These are phyloP conservation scores for Yamadazyma membranifaciens DNA, from an alignment of 1,139 yeast genomes.

Conservation along the genomic window DNA sequence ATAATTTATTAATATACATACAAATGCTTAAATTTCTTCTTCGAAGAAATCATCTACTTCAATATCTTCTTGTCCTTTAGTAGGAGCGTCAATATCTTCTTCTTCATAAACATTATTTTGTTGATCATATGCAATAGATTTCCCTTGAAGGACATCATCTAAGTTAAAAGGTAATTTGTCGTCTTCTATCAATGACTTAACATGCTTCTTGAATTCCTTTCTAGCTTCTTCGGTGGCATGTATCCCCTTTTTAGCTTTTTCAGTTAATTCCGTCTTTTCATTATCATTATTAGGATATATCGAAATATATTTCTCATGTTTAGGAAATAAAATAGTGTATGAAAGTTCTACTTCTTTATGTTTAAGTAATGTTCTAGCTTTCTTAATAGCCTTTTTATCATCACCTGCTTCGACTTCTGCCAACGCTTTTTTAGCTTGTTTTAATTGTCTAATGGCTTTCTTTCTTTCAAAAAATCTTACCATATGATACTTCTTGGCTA, in stretches of 20 bases:
- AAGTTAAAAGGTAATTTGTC: slow-evolving; percentile 56
- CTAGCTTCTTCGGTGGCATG: slow-evolving; percentile 50
- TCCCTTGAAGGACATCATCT: slow-evolving; percentile 57
- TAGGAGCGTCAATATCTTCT: slow-evolving; percentile 45
- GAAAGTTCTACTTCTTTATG: slow-evolving; percentile 72
- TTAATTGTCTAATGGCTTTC: slow-evolving; percentile 77
- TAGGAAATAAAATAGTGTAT: slow-evolving; percentile 77
- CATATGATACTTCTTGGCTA: slow-evolving; percentile 87
- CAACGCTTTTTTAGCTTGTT: slow-evolving; percentile 54
- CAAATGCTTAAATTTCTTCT: slow-evolving; percentile 4
- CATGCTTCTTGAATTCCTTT: slow-evolving; percentile 47
- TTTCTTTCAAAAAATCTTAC: slow-evolving; percentile 88
- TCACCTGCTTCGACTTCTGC: slow-evolving; percentile 39
- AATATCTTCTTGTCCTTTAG: slow-evolving; percentile 18
- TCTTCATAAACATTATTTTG: slow-evolving; percentile 13
- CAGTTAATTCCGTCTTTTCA: slow-evolving; percentile 26
- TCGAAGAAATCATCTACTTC: slow-evolving; percentile 49
- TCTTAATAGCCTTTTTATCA: slow-evolving; percentile 52
- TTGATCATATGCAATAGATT: slow-evolving; percentile 22
- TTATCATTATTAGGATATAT: slow-evolving; percentile 54
- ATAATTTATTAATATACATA: slow-evolving; percentile 8
- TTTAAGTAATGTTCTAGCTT: slow-evolving; percentile 48
- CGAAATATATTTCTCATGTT: slow-evolving; percentile 75
- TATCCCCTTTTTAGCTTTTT: slow-evolving; percentile 46
- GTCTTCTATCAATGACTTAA: slow-evolving; percentile 49